Evolutionary conservation across 352 stramenopile genomes (phyloP).

Genomic region (Chloridella minuta): DNA sequence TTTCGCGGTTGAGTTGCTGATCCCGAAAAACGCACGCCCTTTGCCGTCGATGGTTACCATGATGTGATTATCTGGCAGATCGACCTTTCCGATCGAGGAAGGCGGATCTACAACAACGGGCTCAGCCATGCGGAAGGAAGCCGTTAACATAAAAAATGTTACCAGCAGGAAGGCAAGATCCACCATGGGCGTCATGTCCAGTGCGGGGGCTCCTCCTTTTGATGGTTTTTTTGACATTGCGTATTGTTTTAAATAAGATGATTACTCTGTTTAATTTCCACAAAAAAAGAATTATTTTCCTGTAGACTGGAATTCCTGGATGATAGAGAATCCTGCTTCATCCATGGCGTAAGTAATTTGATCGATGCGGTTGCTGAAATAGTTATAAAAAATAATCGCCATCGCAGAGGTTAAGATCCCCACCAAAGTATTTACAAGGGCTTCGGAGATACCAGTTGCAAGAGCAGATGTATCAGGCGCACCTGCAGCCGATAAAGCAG

Average conservation of each 20-base stretch:
- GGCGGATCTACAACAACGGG: neutral
- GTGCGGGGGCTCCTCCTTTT: neutral
- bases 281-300: neutral
- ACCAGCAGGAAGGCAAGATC: neutral
- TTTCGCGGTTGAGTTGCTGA: neutral
- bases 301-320: neutral
- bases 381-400: neutral
- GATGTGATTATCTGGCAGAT: neutral
- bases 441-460: neutral
- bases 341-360: neutral
- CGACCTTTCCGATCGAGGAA: neutral
- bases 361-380: neutral
- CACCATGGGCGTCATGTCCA: neutral
- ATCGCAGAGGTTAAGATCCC: neutral
- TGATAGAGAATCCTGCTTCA: neutral
- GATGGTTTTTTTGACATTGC: neutral
- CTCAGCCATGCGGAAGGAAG: neutral
- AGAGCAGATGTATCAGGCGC: neutral
- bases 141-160: slow-evolving; percentile 3
- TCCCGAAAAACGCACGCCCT: neutral
- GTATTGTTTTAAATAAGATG: neutral
- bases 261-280: neutral
- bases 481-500: neutral
- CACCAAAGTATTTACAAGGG: neutral
- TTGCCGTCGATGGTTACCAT: neutral